These are phyloP conservation scores for Saxophila tyrrhenica DNA, from an alignment of 495 filamentous ascomycete genomes.

Conservation along the genomic window DNA sequence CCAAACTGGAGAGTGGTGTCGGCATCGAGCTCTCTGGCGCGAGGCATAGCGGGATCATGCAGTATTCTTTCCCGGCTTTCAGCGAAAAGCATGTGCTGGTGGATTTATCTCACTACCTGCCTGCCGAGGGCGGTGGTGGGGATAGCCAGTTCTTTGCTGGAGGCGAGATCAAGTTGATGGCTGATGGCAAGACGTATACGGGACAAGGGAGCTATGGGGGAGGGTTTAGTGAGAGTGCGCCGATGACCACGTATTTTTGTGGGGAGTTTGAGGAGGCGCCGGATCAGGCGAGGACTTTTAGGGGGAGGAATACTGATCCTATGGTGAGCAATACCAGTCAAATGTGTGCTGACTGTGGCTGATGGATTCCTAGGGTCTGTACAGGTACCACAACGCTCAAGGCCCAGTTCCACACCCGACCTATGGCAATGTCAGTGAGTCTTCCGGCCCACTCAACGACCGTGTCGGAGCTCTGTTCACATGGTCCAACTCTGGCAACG, in stretches of 20 bases:
- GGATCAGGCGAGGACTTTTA: constrained; percentile 21
- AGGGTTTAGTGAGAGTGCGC: constrained; percentile 22
- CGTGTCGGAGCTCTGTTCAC: constrained; percentile 28
- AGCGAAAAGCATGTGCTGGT: constrained; percentile 24
- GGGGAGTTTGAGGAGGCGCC: constrained; percentile 26
- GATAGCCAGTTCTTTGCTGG: constrained; percentile 25
- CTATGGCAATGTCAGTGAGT: constrained; percentile 17
- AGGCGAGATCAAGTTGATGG: constrained; percentile 23
- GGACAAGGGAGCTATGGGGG: constrained; percentile 21
- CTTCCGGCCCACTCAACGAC: constrained; percentile 22
- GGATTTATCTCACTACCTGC: constrained; percentile 28
- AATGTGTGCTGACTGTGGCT: constrained; percentile 5
- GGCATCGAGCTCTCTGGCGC: constrained; percentile 21
- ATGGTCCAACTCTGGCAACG: constrained; percentile 14
- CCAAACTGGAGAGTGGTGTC: constrained; percentile 24
- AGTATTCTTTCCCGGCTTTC: constrained; percentile 24
- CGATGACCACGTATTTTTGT: constrained; percentile 28
- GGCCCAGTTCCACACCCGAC: constrained; percentile 19
- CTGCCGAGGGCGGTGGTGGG: constrained; percentile 17
- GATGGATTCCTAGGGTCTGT: not conserved
- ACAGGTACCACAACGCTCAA: constrained; percentile 7
- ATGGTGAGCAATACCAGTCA: constrained; percentile 16
- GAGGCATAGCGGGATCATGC: constrained; percentile 21
- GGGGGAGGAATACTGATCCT: constrained; percentile 26
- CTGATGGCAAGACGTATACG: constrained; percentile 21